A percentile compares a stretch with the other conserved stretches of the same genome.
Evolutionary conservation across 163 green algal genomes (phyloP).

Genomic region (Chloromonas sp.): DNA sequence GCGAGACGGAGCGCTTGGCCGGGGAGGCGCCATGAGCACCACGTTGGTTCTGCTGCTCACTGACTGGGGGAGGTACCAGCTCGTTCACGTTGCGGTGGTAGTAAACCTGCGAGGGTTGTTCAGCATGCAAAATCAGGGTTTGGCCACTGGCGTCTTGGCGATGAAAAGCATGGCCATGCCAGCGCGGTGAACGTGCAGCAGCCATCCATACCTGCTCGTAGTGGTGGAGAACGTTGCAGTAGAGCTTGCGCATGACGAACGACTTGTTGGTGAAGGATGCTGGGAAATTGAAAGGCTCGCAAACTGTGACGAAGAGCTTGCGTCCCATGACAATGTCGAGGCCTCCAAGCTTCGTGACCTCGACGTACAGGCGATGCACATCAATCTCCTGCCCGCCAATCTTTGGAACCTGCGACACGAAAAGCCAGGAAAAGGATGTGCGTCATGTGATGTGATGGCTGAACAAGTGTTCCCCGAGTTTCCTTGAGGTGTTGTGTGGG

Average conservation of each 20-base stretch:
- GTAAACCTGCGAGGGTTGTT: too few relatives aligned
- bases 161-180: too few relatives aligned
- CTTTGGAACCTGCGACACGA: neutral
- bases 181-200: too few relatives aligned
- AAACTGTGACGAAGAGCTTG: slow-evolving; percentile 16
- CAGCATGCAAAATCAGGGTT: too few relatives aligned
- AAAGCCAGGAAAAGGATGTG: neutral
- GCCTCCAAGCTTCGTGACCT: slow-evolving; percentile 17
- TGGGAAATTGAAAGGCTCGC: slow-evolving; percentile 29
- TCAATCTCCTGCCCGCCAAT: slow-evolving; percentile 22
- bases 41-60: too few relatives aligned
- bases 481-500: too few relatives aligned
- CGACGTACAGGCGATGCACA: slow-evolving; percentile 22
- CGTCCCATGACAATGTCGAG: slow-evolving; percentile 14
- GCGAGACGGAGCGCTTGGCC: too few relatives aligned
- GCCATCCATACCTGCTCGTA: slow-evolving; percentile 21
- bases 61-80: too few relatives aligned
- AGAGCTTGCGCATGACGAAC: slow-evolving; percentile 28
- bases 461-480: too few relatives aligned
- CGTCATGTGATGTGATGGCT: neutral
- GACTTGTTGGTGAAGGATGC: slow-evolving; percentile 29
- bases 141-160: too few relatives aligned
- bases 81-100: too few relatives aligned
- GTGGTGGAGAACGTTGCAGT: slow-evolving; percentile 24
- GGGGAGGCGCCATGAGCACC: too few relatives aligned